Evolutionary conservation across 2,329 filamentous ascomycete species (phyloP), one percentile per base, ranked within the genome.

Genomic region (Proliferodiscus dingleyae): DNA sequence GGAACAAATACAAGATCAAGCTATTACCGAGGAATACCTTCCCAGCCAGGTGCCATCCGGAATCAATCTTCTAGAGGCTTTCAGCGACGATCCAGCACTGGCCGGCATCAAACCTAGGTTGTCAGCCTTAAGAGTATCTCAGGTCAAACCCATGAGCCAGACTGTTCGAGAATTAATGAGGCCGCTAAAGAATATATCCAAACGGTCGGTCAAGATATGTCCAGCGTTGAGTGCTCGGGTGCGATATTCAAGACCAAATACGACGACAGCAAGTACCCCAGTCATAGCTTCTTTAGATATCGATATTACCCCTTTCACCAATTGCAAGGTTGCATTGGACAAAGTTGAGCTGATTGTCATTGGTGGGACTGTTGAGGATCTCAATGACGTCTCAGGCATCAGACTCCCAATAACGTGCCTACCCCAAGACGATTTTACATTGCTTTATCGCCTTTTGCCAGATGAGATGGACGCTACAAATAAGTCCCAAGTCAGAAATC

Each of bases 21-120:
- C 67, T 8, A 52, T 65, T 18, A 68, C 70, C 8, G 72, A 78
- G 47, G 81, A 85, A 42, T 89, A 88, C 59, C 72, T 91, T 24
- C 77, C 78, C 28, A 87, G 83, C 59, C 78, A 81, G 46, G 67
- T 82, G 21, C 81, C 87, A 0, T 76, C 82, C 5, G 82, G 85
- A 2, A 71, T 87, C 51, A 93, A 91, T 62, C 71, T 91, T n/a
- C 76, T 93, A 11, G 83, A 87, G 60, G 77, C 87, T 3, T 86
- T 91, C 50, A 73, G 75, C 42, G 72, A 71, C 50, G 86, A 89
- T 59, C 77, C 81, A 18, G 75, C 74, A 21, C 69, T 89, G 15
- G 70, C 68, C 13, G 56, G 56, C 28, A 79, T 81, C 28, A 73
- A 74, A 54, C 84, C 87, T 37, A 77, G 78, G 23, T 71, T 93